Conservation (phyloP, 192 early-diverging fungal genomes). For the Umbelopsis isabellina region DNA sequence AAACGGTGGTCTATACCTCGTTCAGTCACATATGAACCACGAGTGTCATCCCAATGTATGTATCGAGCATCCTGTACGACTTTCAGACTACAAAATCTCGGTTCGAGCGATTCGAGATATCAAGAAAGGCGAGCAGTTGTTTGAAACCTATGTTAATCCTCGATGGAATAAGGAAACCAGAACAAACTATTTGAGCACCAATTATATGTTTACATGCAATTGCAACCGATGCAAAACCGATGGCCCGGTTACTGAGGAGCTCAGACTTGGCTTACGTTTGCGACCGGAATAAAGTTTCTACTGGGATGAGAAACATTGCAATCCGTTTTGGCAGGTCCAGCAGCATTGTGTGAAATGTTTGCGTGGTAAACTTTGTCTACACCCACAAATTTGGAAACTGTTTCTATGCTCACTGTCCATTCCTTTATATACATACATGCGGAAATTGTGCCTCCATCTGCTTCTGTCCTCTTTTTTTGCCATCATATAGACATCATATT, state of each 20-base stretch:
- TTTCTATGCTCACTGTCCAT: no score
- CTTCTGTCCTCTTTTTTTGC: no score
- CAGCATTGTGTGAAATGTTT: not conserved
- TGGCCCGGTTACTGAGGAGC: constrained; percentile 46
- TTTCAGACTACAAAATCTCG: constrained; percentile 52
- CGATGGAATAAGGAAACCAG: constrained; percentile 56
- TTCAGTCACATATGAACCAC: constrained; percentile 65
- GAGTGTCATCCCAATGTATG: constrained; percentile 56
- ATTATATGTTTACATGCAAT: constrained; percentile 63
- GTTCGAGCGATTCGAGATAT: constrained; percentile 59
- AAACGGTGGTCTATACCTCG: constrained; percentile 60
- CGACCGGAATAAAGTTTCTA: constrained; percentile 15
- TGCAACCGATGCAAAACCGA: constrained; percentile 60
- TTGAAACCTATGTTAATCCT: constrained; percentile 64
- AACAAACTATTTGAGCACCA: constrained; percentile 52
- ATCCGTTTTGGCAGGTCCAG: not conserved
- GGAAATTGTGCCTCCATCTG: no score
- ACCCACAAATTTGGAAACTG: no score
- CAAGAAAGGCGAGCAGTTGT: constrained; percentile 60
- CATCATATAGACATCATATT: no score
- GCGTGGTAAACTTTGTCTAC: not conserved
- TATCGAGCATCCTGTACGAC: constrained; percentile 53
- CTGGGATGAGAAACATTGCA: not conserved
- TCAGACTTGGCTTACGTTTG: constrained; percentile 45
- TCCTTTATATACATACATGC: no score